These are phyloP conservation scores for Jackrogersella multiformis DNA, from an alignment of 495 filamentous ascomycete species.

Conservation along the genomic window DNA sequence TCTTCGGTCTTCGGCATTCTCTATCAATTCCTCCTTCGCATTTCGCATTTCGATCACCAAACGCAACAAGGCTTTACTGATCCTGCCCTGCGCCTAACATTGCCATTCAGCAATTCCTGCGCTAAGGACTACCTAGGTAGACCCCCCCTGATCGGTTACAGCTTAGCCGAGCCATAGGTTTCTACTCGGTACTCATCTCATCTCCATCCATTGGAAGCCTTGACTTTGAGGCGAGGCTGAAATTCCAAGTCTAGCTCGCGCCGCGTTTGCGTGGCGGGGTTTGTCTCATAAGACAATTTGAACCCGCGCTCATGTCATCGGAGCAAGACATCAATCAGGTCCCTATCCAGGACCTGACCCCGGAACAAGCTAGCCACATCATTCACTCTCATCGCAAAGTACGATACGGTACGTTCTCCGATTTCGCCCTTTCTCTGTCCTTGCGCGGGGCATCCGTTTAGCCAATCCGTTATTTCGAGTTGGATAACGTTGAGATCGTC, in stretches of 20 bases:
- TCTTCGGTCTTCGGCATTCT: conserved; percentile 43
- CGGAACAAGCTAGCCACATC: conserved; percentile 66
- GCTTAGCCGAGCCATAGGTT: conserved; percentile 6
- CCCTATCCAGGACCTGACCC: conserved; percentile 60
- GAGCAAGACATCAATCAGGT: conserved; percentile 49
- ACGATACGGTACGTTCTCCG: conserved; percentile 61
- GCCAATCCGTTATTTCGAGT: not conserved
- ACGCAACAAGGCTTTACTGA: conserved; percentile 27
- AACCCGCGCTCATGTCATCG: conserved; percentile 39
- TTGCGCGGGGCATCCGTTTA: not conserved
- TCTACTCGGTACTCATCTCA: too few species aligned
- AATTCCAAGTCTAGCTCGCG: conserved; percentile 13
- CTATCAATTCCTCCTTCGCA: conserved; percentile 21
- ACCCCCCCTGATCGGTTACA: conserved; percentile 26
- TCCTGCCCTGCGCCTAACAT: conserved; percentile 22
- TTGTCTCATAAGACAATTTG: conserved; percentile 21
- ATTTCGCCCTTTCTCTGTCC: conserved; percentile 2
- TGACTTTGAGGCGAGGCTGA: conserved; percentile 28
- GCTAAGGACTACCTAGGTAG: too few species aligned
- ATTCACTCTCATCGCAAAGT: conserved; percentile 68
- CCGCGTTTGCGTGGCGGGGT: conserved; percentile 35
- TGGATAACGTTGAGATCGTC: not conserved
- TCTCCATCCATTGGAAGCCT: conserved; percentile 35
- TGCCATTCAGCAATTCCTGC: conserved; percentile 19
- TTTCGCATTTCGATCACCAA: conserved; percentile 16